phyloP scores from a whole-genome alignment of 805 yeast genomes.

The Candida boidinii region DNA sequence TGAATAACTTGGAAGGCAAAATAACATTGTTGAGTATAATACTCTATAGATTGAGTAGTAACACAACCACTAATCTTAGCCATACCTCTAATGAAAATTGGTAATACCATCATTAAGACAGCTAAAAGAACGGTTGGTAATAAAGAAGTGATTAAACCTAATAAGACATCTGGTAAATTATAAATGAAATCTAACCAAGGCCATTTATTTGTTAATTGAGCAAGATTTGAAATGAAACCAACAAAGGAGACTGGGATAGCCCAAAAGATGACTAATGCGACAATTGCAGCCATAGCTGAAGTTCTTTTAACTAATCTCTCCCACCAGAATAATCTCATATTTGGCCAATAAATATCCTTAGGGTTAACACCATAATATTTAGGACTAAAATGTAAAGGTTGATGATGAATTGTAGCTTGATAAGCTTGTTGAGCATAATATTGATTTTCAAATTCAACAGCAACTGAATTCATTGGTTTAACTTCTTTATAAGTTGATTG shows the following conservation, averaged over 20 bases:
- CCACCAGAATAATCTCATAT: slow-evolving; percentile 76
- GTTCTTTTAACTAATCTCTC: slow-evolving; percentile 51
- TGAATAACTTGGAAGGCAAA: slow-evolving; percentile 67
- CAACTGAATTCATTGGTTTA: slow-evolving; percentile 68
- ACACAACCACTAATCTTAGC: slow-evolving; percentile 53
- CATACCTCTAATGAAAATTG: slow-evolving; percentile 55
- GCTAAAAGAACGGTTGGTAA: slow-evolving; percentile 63
- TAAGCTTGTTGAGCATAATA: slow-evolving; percentile 67
- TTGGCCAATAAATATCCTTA: slow-evolving; percentile 56
- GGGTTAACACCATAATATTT: slow-evolving; percentile 58
- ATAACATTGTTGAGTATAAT: slow-evolving; percentile 57
- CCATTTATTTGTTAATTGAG: slow-evolving; percentile 48
- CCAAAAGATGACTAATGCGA: slow-evolving; percentile 58
- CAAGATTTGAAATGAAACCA: slow-evolving; percentile 63
- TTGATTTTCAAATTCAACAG: slow-evolving; percentile 73
- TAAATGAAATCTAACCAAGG: slow-evolving; percentile 50
- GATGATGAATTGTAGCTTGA: slow-evolving; percentile 56
- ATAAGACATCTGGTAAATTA: slow-evolving; percentile 40
- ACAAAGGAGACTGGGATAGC: slow-evolving; percentile 74
- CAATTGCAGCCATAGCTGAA: slow-evolving; percentile 43
- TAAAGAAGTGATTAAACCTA: slow-evolving; percentile 61
- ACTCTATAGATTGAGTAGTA: slow-evolving; percentile 49
- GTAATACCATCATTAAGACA: slow-evolving; percentile 56
- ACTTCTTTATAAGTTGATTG: slow-evolving; percentile 40
- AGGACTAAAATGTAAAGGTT: slow-evolving; percentile 56